Conservation (phyloP, 163 green algal species). For the Chloromonas sp. region DNA sequence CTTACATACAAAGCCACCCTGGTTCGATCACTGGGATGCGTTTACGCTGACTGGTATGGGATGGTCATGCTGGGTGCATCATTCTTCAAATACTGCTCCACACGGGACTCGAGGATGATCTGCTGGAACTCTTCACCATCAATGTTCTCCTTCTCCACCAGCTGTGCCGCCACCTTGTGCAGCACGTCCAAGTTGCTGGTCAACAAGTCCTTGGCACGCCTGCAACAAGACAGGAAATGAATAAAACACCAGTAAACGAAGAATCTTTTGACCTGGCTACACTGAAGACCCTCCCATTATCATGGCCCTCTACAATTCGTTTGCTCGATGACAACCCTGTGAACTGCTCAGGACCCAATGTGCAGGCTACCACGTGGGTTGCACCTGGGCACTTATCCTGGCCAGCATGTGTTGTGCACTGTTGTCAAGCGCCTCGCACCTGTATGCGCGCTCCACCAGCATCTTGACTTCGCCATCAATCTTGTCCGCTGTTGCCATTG, state of each 20-base stretch:
- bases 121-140: conserved; percentile 94
- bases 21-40: too few species aligned
- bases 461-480: conserved; percentile 92
- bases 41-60: conserved; percentile 62
- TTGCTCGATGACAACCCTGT: too few species aligned
- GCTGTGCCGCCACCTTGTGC: conserved; percentile 78
- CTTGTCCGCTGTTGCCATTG: conserved; percentile 71
- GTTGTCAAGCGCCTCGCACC: background rate
- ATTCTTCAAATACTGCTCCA: conserved; percentile 81
- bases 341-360: too few species aligned
- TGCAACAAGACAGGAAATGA: too few species aligned
- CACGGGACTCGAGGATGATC: conserved; percentile 81
- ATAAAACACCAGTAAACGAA: too few species aligned
- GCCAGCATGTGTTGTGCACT: too few species aligned
- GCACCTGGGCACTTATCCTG: too few species aligned
- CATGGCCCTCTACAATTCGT: too few species aligned
- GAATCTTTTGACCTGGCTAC: too few species aligned
- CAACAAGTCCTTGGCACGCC: conserved; percentile 92
- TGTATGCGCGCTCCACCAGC: conserved; percentile 92
- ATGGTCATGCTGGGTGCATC: conserved; percentile 72
- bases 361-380: too few species aligned
- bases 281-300: too few species aligned
- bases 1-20: too few species aligned
- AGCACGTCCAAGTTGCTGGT: conserved; percentile 89
- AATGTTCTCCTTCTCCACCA: conserved; percentile 98